These are phyloP conservation scores for Trametes maxima DNA, from an alignment of 768 basidiomycete species.

Conservation along the genomic window DNA sequence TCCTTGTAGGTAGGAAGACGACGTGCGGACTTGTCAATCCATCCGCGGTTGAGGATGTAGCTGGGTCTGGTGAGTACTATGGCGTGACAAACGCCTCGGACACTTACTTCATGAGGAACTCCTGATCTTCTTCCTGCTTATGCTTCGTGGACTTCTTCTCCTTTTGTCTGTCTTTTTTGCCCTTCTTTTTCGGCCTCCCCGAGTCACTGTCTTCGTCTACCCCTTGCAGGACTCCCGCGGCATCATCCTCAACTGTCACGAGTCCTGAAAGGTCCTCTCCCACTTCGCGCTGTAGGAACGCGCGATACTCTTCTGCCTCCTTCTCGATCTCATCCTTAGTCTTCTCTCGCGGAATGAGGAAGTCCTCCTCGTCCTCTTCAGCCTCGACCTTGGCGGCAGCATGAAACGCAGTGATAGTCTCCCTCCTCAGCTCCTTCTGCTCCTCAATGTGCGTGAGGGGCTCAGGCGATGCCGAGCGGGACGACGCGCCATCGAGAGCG, in stretches of 20 bases:
- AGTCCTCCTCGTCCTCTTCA: slow-evolving; percentile 61
- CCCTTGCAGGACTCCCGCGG: slow-evolving; percentile 23
- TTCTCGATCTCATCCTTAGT: slow-evolving; percentile 72
- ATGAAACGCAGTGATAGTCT: slow-evolving; percentile 87
- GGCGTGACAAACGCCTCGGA: neutral
- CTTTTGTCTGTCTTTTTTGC: slow-evolving; percentile 33
- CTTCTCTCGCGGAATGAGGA: slow-evolving; percentile 76
- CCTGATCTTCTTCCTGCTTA: slow-evolving; percentile 73
- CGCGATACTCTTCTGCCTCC: slow-evolving; percentile 86
- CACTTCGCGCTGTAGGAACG: slow-evolving; percentile 80
- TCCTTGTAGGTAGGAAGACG: slow-evolving; percentile 87
- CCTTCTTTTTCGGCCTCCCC: slow-evolving; percentile 31
- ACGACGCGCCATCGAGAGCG: slow-evolving; percentile 50
- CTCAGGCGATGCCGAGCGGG: slow-evolving; percentile 56
- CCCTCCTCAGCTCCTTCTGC: slow-evolving; percentile 70
- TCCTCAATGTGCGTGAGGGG: slow-evolving; percentile 76
- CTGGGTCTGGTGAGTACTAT: slow-evolving; percentile 41
- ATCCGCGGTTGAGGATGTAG: slow-evolving; percentile 96
- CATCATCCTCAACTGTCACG: slow-evolving; percentile 53
- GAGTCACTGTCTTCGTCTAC: slow-evolving; percentile 34
- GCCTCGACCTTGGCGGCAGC: slow-evolving; percentile 39
- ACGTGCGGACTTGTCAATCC: slow-evolving; percentile 81
- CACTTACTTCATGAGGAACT: slow-evolving; percentile 87
- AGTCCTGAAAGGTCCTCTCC: slow-evolving; percentile 73
- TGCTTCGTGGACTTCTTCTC: slow-evolving; percentile 28